These are phyloP conservation scores for Amanita pallidorosea DNA, from an alignment of 768 basidiomycete species.

Conservation along the genomic window DNA sequence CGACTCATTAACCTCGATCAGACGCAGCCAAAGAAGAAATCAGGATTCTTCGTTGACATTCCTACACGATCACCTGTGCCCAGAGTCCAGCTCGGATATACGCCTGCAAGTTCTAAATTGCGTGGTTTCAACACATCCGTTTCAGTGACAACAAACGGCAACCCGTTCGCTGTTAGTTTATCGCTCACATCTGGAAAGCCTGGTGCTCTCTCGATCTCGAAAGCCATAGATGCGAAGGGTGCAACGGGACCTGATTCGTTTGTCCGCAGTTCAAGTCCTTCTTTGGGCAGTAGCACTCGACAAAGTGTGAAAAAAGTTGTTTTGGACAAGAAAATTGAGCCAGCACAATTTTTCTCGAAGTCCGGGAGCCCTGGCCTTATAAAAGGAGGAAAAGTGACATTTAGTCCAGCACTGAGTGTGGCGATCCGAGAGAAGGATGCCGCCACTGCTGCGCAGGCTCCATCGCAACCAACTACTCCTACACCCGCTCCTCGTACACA, in stretches of 20 bases:
- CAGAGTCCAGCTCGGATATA: conserved; percentile 53
- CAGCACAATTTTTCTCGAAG: conserved; percentile 55
- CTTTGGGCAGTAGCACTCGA: conserved; percentile 56
- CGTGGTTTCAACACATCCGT: conserved; percentile 56
- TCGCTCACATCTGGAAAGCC: conserved; percentile 47
- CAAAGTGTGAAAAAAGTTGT: conserved; percentile 92
- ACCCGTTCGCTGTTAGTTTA: conserved; percentile 25
- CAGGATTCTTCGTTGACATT: conserved; percentile 66
- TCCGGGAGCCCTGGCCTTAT: conserved; percentile 33
- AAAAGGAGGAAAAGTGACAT: conserved; percentile 47
- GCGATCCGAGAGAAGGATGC: conserved; percentile 69
- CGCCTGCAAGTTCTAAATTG: conserved; percentile 56
- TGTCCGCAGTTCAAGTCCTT: conserved; percentile 47
- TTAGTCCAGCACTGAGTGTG: conserved; percentile 65
- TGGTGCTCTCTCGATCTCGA: conserved; percentile 39
- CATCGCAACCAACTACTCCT: conserved; percentile 22
- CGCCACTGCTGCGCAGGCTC: conserved; percentile 21
- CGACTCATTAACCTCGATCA: conserved; percentile 51
- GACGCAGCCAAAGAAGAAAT: conserved; percentile 60
- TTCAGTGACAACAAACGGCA: conserved; percentile 24
- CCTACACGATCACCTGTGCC: conserved; percentile 65
- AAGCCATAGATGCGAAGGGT: conserved; percentile 45
- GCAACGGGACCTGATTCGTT: conserved; percentile 12
- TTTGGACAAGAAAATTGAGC: conserved; percentile 74
- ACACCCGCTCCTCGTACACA: conserved; percentile 25